Percentiles rank a stretch among this genome's conserved stretches.
phyloP scores from a whole-genome alignment of 169 alveolate genomes.

The Cryptosporidium viatorum region DNA sequence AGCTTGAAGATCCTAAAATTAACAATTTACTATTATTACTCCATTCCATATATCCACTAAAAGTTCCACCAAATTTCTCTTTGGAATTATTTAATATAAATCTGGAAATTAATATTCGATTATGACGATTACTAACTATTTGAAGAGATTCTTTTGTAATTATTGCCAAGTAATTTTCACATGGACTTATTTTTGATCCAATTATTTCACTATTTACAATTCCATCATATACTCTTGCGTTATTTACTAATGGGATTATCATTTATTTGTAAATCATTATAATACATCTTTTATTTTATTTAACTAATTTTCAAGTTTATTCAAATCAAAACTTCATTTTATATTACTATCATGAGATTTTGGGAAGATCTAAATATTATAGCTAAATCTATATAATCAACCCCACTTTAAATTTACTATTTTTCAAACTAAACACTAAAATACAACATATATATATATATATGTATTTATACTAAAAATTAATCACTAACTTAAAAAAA shows the following conservation, averaged over 20 bases:
- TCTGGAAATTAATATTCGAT: slow-evolving; percentile 25
- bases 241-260: slow-evolving; percentile 28
- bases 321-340: neutral
- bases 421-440: too few species aligned
- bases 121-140: slow-evolving; percentile 67
- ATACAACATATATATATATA: too few species aligned
- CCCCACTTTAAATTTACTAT: too few species aligned
- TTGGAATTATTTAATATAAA: neutral
- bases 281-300: neutral
- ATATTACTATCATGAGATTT: too few species aligned
- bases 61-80: neutral
- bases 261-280: neutral
- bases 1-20: slow-evolving; percentile 19
- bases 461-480: too few species aligned
- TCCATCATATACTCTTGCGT: slow-evolving; percentile 25
- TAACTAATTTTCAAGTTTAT: too few species aligned
- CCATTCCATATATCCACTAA: slow-evolving; percentile 28
- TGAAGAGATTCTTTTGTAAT: slow-evolving; percentile 22
- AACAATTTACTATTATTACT: slow-evolving; percentile 31
- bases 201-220: slow-evolving; percentile 12
- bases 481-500: too few species aligned
- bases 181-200: slow-evolving; percentile 60
- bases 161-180: slow-evolving; percentile 52
- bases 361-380: too few species aligned
- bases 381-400: too few species aligned